These are phyloP conservation scores for Aegilops umbellulata DNA, from an alignment of 176 grass and related monocot genomes.

Conservation along the genomic window DNA sequence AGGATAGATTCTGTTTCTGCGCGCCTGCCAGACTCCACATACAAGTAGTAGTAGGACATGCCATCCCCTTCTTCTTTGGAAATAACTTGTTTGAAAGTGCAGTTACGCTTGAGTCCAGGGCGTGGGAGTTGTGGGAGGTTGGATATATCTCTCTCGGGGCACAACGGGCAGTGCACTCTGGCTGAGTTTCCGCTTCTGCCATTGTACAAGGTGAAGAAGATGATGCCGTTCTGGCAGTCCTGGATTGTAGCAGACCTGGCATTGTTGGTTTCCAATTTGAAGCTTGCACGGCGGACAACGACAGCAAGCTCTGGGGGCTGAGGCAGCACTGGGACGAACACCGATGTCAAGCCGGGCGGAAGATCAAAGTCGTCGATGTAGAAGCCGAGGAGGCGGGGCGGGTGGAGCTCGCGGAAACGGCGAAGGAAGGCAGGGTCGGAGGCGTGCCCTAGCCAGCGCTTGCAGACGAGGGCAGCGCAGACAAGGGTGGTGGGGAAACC, in stretches of 20 bases:
- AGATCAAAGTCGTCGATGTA: no score
- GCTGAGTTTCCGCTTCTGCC: no score
- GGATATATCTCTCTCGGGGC: accelerated
- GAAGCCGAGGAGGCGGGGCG: no score
- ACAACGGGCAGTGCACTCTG: not conserved
- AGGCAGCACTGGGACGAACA: no score
- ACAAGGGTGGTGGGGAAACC: no score
- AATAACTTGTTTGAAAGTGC: not conserved
- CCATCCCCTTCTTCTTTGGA: not conserved
- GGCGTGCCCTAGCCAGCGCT: no score
- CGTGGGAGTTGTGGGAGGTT: not conserved
- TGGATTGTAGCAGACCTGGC: not conserved
- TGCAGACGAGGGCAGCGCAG: no score
- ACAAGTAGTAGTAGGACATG: not conserved
- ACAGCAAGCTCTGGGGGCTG: not conserved
- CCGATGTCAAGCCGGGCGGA: no score
- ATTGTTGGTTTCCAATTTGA: not conserved
- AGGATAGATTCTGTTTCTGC: not conserved
- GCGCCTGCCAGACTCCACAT: not conserved
- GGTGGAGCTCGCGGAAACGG: no score
- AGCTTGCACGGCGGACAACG: not conserved
- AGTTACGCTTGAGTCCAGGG: not conserved
- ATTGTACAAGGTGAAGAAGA: not conserved
- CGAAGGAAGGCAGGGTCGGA: no score
- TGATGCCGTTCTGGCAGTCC: not conserved